Evolutionary conservation across 2,329 filamentous ascomycete genomes (phyloP).

Genomic region (Ophiocordyceps robertsii): DNA sequence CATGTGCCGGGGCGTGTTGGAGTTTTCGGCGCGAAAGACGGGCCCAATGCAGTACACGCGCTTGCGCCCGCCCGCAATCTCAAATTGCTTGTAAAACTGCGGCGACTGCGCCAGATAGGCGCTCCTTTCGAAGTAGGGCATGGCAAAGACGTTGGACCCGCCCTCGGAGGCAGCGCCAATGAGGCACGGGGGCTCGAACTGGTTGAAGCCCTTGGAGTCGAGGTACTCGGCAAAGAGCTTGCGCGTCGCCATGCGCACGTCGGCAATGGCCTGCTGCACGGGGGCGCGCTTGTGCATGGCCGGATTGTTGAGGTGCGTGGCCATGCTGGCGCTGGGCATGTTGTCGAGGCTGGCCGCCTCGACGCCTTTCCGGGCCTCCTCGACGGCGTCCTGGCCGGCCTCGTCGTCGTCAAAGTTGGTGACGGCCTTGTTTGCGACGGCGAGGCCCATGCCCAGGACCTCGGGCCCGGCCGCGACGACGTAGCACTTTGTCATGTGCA

Average conservation of each 20-base stretch:
- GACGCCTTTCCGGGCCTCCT: constrained; percentile 29
- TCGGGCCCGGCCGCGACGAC: constrained; percentile 52
- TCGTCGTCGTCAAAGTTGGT: constrained; percentile 47
- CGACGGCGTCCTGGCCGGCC: constrained; percentile 18
- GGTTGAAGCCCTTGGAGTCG: constrained; percentile 57
- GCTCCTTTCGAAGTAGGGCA: constrained; percentile 78
- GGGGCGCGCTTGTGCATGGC: constrained; percentile 86
- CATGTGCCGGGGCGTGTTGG: constrained; percentile 73
- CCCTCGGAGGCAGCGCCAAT: constrained; percentile 87
- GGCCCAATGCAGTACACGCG: constrained; percentile 68
- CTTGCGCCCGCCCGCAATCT: constrained; percentile 68
- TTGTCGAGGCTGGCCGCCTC: constrained; percentile 27
- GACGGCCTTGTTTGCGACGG: constrained; percentile 39
- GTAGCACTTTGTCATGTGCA: constrained; percentile 80
- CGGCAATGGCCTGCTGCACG: constrained; percentile 72
- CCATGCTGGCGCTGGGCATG: constrained; percentile 63
- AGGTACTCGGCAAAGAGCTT: constrained; percentile 71
- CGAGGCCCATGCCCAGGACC: constrained; percentile 44
- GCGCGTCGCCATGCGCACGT: constrained; percentile 41
- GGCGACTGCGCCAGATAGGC: constrained; percentile 72
- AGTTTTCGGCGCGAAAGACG: constrained; percentile 78
- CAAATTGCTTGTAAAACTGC: constrained; percentile 79
- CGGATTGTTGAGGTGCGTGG: constrained; percentile 80
- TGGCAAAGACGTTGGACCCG: constrained; percentile 78
- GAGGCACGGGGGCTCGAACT: constrained; percentile 81